phyloP scores from a whole-genome alignment of 2,329 filamentous ascomycete species.

The Grosmannia huntii region DNA sequence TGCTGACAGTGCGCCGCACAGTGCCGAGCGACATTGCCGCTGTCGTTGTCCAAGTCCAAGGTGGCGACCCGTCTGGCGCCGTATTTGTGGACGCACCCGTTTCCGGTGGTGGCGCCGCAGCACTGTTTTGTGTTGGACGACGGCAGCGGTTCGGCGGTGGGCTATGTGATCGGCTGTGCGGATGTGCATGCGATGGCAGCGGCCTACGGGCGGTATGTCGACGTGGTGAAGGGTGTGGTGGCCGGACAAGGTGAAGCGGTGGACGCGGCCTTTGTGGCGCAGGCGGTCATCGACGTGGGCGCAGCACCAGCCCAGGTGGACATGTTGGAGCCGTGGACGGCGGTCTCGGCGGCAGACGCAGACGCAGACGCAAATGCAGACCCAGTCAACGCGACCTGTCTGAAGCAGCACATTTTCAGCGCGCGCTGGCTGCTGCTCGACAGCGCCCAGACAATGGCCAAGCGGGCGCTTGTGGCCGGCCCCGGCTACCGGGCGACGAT shows the following conservation, averaged over 20 bases:
- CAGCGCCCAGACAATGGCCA: slow-evolving; percentile 17
- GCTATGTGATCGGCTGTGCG: slow-evolving; percentile 36
- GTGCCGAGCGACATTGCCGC: slow-evolving; percentile 36
- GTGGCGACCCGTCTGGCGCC: slow-evolving; percentile 25
- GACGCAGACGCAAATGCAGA: too few relatives aligned
- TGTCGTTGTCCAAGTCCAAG: slow-evolving; percentile 24
- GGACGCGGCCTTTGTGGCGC: slow-evolving; percentile 1
- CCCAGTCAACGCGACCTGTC: slow-evolving; percentile 19
- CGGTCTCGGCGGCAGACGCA: background rate
- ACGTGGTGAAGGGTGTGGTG: slow-evolving; percentile 14
- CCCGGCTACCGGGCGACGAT: slow-evolving; percentile 27
- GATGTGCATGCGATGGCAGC: slow-evolving; percentile 27
- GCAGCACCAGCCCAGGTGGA: slow-evolving; percentile 17
- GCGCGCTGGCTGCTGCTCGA: slow-evolving; percentile 26
- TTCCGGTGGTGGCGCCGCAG: slow-evolving; percentile 30
- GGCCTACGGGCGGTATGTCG: slow-evolving; percentile 26
- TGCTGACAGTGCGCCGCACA: slow-evolving; percentile 11
- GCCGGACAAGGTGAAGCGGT: slow-evolving; percentile 13
- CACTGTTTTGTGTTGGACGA: slow-evolving; percentile 37
- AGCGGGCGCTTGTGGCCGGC: slow-evolving; percentile 19
- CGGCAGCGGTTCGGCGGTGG: slow-evolving; percentile 28
- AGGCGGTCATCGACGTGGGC: slow-evolving; percentile 13
- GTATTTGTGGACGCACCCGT: slow-evolving; percentile 39
- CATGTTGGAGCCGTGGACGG: slow-evolving; percentile 19
- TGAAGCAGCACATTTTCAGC: slow-evolving; percentile 30